Percentiles rank a stretch among this genome's conserved stretches.
Conservation (phyloP, 176 grass and related monocot species). For the Avena atlantica region DNA sequence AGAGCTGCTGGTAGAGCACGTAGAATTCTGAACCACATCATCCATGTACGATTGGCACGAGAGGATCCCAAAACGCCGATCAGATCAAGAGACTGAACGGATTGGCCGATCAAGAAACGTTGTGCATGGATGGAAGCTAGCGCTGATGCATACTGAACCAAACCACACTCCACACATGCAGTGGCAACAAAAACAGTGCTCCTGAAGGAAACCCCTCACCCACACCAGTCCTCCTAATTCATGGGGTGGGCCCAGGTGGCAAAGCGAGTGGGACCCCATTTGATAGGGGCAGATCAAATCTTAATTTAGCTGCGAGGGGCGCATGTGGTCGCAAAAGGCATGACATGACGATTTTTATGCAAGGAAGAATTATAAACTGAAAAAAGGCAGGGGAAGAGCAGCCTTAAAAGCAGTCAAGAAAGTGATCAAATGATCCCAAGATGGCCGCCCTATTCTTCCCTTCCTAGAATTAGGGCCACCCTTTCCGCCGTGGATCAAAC, state of each 20-base stretch:
- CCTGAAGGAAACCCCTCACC: constrained; percentile 64
- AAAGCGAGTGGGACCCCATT: background rate
- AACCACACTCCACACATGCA: constrained; percentile 36
- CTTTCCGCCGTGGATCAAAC: constrained; percentile 9
- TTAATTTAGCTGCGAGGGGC: constrained; percentile 33
- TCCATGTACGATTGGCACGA: background rate
- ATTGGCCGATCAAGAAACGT: constrained; percentile 21
- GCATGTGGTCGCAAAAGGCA: constrained; percentile 71
- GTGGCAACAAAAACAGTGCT: constrained; percentile 58
- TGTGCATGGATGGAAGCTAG: constrained; percentile 38
- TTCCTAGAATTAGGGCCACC: constrained; percentile 33
- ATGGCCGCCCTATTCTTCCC: constrained; percentile 21
- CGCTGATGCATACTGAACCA: constrained; percentile 21
- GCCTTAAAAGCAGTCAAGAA: constrained; percentile 60
- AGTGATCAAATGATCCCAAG: constrained; percentile 61
- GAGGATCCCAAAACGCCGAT: constrained; percentile 20
- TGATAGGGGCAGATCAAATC: constrained; percentile 47
- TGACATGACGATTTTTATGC: constrained; percentile 63
- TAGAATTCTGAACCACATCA: background rate
- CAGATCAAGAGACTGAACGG: constrained; percentile 33
- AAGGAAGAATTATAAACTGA: constrained; percentile 28
- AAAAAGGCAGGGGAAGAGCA: constrained; percentile 29
- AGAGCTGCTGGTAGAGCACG: background rate
- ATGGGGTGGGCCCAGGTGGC: constrained; percentile 3
- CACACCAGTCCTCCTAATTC: constrained; percentile 42